Percentiles rank a stretch among this genome's conserved stretches.
These are phyloP conservation scores for Nakazawaea populi DNA, from an alignment of 805 yeast genomes.

Conservation along the genomic window DNA sequence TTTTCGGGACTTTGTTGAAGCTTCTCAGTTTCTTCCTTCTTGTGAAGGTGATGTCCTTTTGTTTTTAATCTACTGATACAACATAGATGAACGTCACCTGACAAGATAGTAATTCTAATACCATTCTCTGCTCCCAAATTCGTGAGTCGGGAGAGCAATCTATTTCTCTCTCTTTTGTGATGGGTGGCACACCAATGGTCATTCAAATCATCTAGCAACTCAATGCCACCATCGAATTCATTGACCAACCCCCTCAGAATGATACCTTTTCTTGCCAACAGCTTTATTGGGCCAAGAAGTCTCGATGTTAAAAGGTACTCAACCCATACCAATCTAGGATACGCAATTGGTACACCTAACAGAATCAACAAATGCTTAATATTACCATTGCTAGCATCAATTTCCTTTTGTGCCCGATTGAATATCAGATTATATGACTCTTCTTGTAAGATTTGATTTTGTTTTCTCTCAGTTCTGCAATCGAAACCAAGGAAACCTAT, in stretches of 20 bases:
- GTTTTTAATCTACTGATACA: slow-evolving; percentile 75
- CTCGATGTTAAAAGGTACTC: slow-evolving; percentile 67
- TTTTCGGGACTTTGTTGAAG: slow-evolving; percentile 46
- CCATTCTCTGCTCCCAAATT: slow-evolving; percentile 59
- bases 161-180: slow-evolving; percentile 84
- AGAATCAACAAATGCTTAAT: slow-evolving; percentile 74
- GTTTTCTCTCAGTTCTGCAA: slow-evolving; percentile 85
- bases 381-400: slow-evolving; percentile 40
- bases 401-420: slow-evolving; percentile 50
- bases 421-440: slow-evolving; percentile 60
- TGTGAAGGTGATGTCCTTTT: slow-evolving; percentile 39
- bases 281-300: slow-evolving; percentile 58
- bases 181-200: slow-evolving; percentile 95
- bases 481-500: slow-evolving; percentile 77
- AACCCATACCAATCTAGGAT: slow-evolving; percentile 90
- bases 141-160: slow-evolving; percentile 53
- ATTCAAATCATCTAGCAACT: slow-evolving; percentile 85
- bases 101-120: slow-evolving; percentile 73
- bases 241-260: slow-evolving; percentile 72
- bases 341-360: slow-evolving; percentile 93
- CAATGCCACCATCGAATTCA: slow-evolving; percentile 89
- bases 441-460: slow-evolving; percentile 46
- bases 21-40: slow-evolving; percentile 31
- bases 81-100: slow-evolving; percentile 93
- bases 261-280: slow-evolving; percentile 54